Base-by-base conservation (phyloP, 495 filamentous ascomycete species). In the Hypoxylon fuscum region DNA sequence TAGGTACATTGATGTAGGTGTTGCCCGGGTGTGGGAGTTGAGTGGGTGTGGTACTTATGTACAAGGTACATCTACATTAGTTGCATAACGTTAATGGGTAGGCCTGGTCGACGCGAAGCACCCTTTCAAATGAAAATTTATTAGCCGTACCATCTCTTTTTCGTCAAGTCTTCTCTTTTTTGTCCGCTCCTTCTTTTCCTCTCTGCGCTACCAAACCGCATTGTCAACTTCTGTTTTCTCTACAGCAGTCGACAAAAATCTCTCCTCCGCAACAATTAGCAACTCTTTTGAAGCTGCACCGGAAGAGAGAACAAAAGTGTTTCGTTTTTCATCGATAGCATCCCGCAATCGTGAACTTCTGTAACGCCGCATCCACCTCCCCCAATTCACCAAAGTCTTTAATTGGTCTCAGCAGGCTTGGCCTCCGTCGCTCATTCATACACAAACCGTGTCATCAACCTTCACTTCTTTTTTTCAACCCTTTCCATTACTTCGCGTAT, bases 401-500 rank as follows among this genome's bases (percentile, higher is more conserved):
- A 63, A 68, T 68, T 63, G 64, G 65, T 60, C 55, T 57, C 65
- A 56, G 65, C 60, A 58, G 59, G 64, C 59, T 64, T 64, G 59
- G 59, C 67, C 66, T 69, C 47, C 7, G 66, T 69, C 69, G 40
- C 66, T 72, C 69, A 60, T 69, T 72, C 62, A 31, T 10, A n/a
- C n/a, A n/a, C n/a, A n/a, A 51, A 21, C 44, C 51, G 22, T 51
- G 52, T 50, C 58, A 43, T 51, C 35, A 15, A 56, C 37, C 62
- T 61, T 59, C 37, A 55, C 32, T 59, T 58, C 57, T 43, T 57
- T 62, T 43, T 57, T 62, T 83, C 35, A 74, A 76, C 73, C 46
- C 85, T 64, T 72, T 81, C 55, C 75, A 75, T 53, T 76, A 81
- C 43, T 77, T 83, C 57, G 58, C 71, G 68, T 21, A 27, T 35